Percentiles rank a stretch among this genome's conserved stretches.
These are phyloP conservation scores for Exophiala sideris DNA, from an alignment of 2,329 filamentous ascomycete genomes.

Conservation along the genomic window DNA sequence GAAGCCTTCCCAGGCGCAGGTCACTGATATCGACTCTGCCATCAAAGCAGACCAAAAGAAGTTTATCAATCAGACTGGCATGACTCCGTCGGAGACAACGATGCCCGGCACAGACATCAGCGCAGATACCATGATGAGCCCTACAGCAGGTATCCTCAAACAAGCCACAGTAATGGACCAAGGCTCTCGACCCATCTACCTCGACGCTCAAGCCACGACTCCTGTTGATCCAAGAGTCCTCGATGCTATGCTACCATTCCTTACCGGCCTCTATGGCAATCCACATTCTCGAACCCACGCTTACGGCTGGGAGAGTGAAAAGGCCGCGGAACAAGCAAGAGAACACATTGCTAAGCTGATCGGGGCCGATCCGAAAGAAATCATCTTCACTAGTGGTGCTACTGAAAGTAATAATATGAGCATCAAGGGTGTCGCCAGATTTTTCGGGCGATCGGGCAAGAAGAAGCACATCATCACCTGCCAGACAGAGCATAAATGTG, in stretches of 20 bases:
- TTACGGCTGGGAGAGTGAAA: constrained; percentile 98
- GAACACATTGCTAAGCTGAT: constrained; percentile 80
- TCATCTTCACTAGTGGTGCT: constrained; percentile 96
- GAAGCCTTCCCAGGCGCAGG: constrained; percentile 73
- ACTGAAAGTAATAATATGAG: constrained; percentile 99
- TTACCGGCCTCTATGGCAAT: constrained; percentile 91
- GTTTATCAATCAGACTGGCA: constrained; percentile 61
- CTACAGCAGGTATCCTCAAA: constrained; percentile 79
- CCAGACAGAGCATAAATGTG: constrained; percentile 98
- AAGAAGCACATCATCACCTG: constrained; percentile 98
- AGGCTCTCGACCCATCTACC: constrained; percentile 89
- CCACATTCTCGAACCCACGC: constrained; percentile 96
- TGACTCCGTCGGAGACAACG: constrained; percentile 54
- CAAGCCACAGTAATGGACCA: constrained; percentile 91
- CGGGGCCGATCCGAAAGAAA: constrained; percentile 93
- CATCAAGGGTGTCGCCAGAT: constrained; percentile 94
- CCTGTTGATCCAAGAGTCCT: constrained; percentile 91
- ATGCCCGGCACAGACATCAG: constrained; percentile 58
- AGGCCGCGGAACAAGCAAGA: constrained; percentile 83
- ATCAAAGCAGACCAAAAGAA: constrained; percentile 84
- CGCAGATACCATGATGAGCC: constrained; percentile 70
- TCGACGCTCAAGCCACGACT: constrained; percentile 97
- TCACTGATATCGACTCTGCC: constrained; percentile 70
- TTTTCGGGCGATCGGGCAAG: constrained; percentile 89
- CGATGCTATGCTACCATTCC: constrained; percentile 93